Evolutionary conservation across 2,329 filamentous ascomycete genomes (phyloP).

Genomic region (Fusarium praegraminearum): DNA sequence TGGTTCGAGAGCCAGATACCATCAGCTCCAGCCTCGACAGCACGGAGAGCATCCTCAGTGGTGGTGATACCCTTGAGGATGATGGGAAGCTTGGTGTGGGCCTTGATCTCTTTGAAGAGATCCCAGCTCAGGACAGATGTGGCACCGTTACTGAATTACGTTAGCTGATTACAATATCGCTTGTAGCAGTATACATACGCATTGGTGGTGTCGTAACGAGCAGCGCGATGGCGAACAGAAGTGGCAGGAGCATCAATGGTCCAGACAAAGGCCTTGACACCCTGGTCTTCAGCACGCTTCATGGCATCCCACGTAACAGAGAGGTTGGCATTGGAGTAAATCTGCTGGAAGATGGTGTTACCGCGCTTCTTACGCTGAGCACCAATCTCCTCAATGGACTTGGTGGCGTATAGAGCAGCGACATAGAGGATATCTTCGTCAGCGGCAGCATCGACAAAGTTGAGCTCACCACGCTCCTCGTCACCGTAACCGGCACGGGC

Average conservation of each 20-base stretch:
- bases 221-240: constrained; percentile 44
- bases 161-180: neutral
- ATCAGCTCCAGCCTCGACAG: constrained; percentile 50
- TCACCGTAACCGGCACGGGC: constrained; percentile 59
- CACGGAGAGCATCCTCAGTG: constrained; percentile 53
- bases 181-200: constrained; percentile 6
- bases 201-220: constrained; percentile 46
- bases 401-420: constrained; percentile 50
- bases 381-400: constrained; percentile 53
- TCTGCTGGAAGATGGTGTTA: constrained; percentile 51
- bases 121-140: constrained; percentile 46
- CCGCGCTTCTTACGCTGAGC: constrained; percentile 45
- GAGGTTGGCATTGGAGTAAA: constrained; percentile 52
- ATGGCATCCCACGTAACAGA: constrained; percentile 52
- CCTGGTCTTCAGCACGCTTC: constrained; percentile 50
- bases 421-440: constrained; percentile 61
- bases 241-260: constrained; percentile 51
- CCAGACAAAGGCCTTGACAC: constrained; percentile 55
- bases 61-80: constrained; percentile 56
- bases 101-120: constrained; percentile 48
- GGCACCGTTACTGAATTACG: constrained; percentile 19
- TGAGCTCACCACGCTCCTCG: constrained; percentile 58
- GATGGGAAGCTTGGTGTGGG: constrained; percentile 52
- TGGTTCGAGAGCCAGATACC: constrained; percentile 58
- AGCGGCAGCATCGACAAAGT: constrained; percentile 60